These are phyloP conservation scores for Diaporthe humulicola DNA, from an alignment of 2,329 filamentous ascomycete species.

Conservation along the genomic window DNA sequence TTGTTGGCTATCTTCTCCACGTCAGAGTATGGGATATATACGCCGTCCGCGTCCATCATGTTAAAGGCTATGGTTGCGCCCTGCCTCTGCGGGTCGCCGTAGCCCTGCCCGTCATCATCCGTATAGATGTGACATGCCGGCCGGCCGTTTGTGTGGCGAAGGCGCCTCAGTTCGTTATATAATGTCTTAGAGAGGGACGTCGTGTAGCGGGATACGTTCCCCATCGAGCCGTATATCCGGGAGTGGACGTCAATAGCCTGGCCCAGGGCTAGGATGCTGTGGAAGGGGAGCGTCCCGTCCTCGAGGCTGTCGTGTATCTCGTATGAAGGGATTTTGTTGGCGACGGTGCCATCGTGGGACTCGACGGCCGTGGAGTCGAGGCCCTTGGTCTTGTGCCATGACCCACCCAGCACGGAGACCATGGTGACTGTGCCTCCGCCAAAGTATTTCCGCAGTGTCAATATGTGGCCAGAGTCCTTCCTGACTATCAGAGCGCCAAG, in stretches of 20 bases:
- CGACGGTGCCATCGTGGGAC: background rate
- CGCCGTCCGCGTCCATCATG: conserved; percentile 64
- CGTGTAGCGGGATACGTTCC: conserved; percentile 70
- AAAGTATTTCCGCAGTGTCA: conserved; percentile 71
- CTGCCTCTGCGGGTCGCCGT: conserved; percentile 65
- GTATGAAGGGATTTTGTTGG: conserved; percentile 45
- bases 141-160: conserved; percentile 67
- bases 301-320: conserved; percentile 73
- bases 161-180: conserved; percentile 58
- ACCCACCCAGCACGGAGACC: conserved; percentile 64
- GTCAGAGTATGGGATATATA: conserved; percentile 67
- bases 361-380: conserved; percentile 47
- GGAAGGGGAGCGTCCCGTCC: conserved; percentile 88
- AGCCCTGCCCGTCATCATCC: conserved; percentile 57
- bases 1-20: conserved; percentile 71
- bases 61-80: conserved; percentile 77
- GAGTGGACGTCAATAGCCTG: conserved; percentile 78
- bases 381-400: conserved; percentile 68
- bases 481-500: conserved; percentile 72
- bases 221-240: conserved; percentile 70
- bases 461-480: conserved; percentile 66
- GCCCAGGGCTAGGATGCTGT: conserved; percentile 88
- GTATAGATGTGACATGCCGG: conserved; percentile 68
- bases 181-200: conserved; percentile 64
- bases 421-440: conserved; percentile 77